Base-by-base conservation (phyloP, 305 asterid species). In the Fraxinus albicans region DNA sequence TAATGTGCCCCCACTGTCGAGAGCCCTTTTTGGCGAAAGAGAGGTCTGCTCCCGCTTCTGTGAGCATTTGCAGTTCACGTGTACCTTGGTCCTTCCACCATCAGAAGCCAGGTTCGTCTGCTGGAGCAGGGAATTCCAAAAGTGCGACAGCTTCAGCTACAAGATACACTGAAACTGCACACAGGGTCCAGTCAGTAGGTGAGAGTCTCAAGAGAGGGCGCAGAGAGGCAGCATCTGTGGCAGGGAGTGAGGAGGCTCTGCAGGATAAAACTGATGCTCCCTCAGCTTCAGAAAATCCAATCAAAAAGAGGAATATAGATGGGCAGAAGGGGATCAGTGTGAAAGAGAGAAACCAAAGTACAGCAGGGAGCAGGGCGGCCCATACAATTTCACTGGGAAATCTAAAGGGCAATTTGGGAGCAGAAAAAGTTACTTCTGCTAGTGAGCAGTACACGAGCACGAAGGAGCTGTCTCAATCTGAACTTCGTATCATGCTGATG, bases 21-120 rank as follows among this genome's bases (percentile, higher is more conserved):
- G 36, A 44, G 83, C 87, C 89, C 23, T 90, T 85, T 86, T 55
- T 77, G 79, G 92, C 92, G 10, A 25, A 19, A 13, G 89, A 86
- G 83, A 81, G 60, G 29, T 87, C 84, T n/a, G 67, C 88, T 75
- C 91, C 87, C 40, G 87, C 88, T 7, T 80, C 75, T 4, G 78
- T 34, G 55, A 84, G 58, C 21, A 15, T 36, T 34, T 73, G 50
- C 10, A 19, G 8, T 17, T 23, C 84, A 69, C 31, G 78, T 8
- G 25, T 25, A 19, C 74, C 73, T 19, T 2, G 82, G 82, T 29
- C 70, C 29, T 63, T 70, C 29, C 31, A 12, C 60, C 86, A 19
- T 77, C 83, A 89, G 79, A 86, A 78, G 77, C 79, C 74, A 44
- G 84, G 72, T 76, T 23, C 36, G 2, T 58, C 86, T 80, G 72